These are phyloP conservation scores for Globisporangium heterothallicum DNA, from an alignment of 352 stramenopile species.

Conservation along the genomic window DNA sequence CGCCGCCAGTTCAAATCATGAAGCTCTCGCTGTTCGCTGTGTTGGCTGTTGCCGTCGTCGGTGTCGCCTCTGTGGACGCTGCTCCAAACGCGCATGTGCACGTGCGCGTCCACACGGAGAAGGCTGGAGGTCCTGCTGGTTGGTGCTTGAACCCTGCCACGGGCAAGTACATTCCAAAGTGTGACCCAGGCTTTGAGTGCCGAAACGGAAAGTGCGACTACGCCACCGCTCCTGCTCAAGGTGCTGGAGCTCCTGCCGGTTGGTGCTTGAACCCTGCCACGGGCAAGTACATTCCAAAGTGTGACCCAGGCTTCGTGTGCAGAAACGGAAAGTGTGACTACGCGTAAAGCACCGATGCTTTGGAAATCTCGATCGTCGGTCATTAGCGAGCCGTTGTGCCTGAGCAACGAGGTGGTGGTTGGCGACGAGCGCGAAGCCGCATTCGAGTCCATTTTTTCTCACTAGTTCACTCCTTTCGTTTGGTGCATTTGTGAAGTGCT, in stretches of 20 bases:
- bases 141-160: conserved; percentile 1
- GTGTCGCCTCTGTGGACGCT: not conserved
- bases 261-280: conserved; percentile 13
- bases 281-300: conserved; percentile 12
- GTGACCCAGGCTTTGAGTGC: conserved; percentile 7
- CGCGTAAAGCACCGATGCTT: not conserved
- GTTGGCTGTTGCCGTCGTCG: conserved; percentile 3
- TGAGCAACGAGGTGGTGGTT: no score
- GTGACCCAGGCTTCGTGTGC: conserved; percentile 11
- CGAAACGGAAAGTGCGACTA: conserved; percentile 11
- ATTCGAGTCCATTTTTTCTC: no score
- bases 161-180: conserved; percentile 4
- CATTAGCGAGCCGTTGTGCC: no score
- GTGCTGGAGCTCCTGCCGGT: not conserved
- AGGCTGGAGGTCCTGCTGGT: not conserved
- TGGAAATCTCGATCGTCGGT: no score
- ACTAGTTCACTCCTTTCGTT: no score
- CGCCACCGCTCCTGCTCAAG: no score
- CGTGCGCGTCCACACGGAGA: conserved; percentile 10
- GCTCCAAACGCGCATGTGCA: conserved; percentile 2
- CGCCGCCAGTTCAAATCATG: conserved; percentile 1
- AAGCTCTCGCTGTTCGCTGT: conserved; percentile 7
- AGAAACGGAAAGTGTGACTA: conserved; percentile 12
- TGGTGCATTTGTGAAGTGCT: no score
- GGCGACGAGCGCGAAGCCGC: no score